Evolutionary conservation across 2,329 filamentous ascomycete genomes (phyloP), one percentile per base, ranked within the genome.

Genomic region (Aureobasidium sp.): DNA sequence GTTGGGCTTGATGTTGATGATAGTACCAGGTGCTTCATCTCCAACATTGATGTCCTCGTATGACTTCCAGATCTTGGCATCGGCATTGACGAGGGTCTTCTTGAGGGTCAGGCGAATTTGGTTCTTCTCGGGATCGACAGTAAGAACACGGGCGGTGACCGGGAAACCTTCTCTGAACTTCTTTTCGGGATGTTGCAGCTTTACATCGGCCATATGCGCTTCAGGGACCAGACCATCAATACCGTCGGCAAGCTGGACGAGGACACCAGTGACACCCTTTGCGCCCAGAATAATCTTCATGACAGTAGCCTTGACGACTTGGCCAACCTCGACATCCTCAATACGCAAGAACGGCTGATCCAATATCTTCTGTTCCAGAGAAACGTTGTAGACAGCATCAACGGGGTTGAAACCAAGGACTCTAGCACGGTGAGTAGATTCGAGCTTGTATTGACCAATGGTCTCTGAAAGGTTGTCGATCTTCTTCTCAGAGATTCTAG

Each of bases 31-130:
- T 35, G 88, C 86, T 68, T 93, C 89, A 72, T 87, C 83, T 11
- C 90, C 91, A 58, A 88, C 80, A 13, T 80, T 76, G 23, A 95
- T 84, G 47, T 87, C 82, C n/a, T 85, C 81, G 68, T 91, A 95
- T 15, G 85, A 83, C 65, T 87, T 84, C 79, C 95, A 88, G 10
- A 89, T 81, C n/a, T 85, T 78, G 0, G 85, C 82, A 60, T 96
- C 92, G 0, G 90, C 94, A 74, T 96, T 95, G 66, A 99, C 84
- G 19, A 99, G 79, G 1, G 89, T 89, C 77, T 97, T 99, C 79
- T 97, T 99, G 66, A 99, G 73, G 0, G 94, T 97, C 65, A 99
- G 80, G 33, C 89, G 87, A 65, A 97, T 81, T 69, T 91, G 87
- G 61, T 86, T 85, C 75, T 87, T 93, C 54, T 83, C 80, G 1